phyloP scores from a whole-genome alignment of 495 filamentous ascomycete genomes.

The Acidiella bohemica region DNA sequence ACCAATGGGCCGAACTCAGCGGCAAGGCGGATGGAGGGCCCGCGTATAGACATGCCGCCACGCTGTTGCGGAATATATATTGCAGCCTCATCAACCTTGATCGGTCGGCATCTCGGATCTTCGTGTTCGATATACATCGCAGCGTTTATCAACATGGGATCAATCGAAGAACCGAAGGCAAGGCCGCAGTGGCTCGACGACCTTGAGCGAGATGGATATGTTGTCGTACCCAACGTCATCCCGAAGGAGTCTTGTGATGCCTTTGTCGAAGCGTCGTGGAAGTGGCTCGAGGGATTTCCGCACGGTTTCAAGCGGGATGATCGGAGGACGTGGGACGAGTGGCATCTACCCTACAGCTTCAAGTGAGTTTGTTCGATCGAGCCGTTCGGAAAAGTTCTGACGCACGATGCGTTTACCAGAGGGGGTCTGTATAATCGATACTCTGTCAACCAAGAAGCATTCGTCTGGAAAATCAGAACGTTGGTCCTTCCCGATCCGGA shows the following conservation, averaged over 20 bases:
- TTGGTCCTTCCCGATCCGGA: not conserved
- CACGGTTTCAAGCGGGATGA: conserved; percentile 30
- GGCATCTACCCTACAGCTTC: conserved; percentile 30
- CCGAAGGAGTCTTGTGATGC: conserved; percentile 22
- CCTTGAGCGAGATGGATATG: conserved; percentile 28
- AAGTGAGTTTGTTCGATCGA: no score
- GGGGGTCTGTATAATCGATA: conserved; percentile 24
- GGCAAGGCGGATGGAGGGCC: no score
- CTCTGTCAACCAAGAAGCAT: conserved; percentile 32
- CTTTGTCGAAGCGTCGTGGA: conserved; percentile 26
- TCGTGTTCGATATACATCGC: not conserved
- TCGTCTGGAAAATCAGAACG: conserved; percentile 36
- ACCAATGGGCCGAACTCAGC: no score
- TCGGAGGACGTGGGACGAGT: conserved; percentile 28
- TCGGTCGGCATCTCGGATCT: no score
- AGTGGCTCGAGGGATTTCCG: conserved; percentile 31
- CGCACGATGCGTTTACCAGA: no score
- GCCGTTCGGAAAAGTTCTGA: no score
- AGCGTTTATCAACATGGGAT: not conserved
- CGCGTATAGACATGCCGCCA: no score
- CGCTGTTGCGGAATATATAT: no score
- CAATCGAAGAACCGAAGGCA: no score
- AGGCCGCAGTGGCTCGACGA: conserved; percentile 29
- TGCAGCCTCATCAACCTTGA: no score
- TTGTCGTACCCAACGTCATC: conserved; percentile 26